phyloP scores from a whole-genome alignment of 2,329 filamentous ascomycete genomes.

The Fusarium musae region DNA sequence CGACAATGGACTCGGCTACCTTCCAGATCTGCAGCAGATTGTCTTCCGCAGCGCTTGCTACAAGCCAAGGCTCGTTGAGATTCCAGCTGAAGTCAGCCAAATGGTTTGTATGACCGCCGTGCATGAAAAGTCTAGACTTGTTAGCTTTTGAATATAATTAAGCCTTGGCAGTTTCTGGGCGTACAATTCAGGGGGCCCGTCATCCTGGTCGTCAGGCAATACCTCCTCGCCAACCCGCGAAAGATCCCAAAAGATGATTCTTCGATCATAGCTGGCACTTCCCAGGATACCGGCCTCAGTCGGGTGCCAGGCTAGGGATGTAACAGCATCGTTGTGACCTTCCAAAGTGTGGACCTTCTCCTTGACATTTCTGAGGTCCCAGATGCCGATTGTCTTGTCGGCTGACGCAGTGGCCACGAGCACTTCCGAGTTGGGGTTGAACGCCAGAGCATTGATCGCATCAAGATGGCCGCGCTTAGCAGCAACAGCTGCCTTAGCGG shows the following conservation, averaged over 20 bases:
- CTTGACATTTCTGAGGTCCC: constrained; percentile 93
- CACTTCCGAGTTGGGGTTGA: constrained; percentile 91
- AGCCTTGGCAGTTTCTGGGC: constrained; percentile 49
- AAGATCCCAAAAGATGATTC: constrained; percentile 97
- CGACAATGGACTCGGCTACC: constrained; percentile 83
- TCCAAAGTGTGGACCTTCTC: constrained; percentile 90
- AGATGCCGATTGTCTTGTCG: constrained; percentile 94
- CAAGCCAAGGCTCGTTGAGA: constrained; percentile 93
- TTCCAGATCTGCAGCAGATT: constrained; percentile 97
- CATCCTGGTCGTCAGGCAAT: constrained; percentile 91
- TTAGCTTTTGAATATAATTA: constrained; percentile 31
- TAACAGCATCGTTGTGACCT: constrained; percentile 89
- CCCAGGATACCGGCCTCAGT: constrained; percentile 88
- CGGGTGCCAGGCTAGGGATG: constrained; percentile 94
- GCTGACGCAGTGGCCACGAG: constrained; percentile 92
- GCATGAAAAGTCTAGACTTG: constrained; percentile 84
- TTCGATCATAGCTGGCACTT: constrained; percentile 90
- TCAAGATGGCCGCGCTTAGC: constrained; percentile 83
- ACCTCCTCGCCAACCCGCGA: constrained; percentile 94
- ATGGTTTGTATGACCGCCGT: constrained; percentile 96
- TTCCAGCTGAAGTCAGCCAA: constrained; percentile 99
- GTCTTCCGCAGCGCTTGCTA: constrained; percentile 95
- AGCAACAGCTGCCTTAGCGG: constrained; percentile 74
- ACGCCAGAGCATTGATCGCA: constrained; percentile 95
- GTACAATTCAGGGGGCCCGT: constrained; percentile 93